phyloP scores from a whole-genome alignment of 176 grass and related monocot genomes.

The Poa pratensis region DNA sequence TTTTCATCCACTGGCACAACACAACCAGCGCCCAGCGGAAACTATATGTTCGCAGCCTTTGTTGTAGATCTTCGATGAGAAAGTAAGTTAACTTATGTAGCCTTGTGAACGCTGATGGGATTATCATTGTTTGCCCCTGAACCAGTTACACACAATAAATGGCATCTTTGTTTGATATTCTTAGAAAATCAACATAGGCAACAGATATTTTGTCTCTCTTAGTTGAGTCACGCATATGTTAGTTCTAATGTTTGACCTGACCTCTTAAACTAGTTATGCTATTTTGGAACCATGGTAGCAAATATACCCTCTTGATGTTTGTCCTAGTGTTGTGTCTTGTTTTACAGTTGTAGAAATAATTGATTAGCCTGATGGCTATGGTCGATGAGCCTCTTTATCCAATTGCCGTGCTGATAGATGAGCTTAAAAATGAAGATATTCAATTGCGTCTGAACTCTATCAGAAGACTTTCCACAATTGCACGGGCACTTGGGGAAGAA shows the following conservation, averaged over 20 bases:
- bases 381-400: conserved; percentile 89
- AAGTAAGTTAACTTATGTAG: background rate
- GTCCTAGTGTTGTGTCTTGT: conserved; percentile 15
- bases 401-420: conserved; percentile 90
- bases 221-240: background rate
- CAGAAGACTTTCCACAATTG: conserved; percentile 88
- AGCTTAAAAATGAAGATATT: conserved; percentile 97
- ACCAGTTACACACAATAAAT: background rate
- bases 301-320: background rate
- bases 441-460: conserved; percentile 92
- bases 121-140: background rate
- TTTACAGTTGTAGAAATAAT: conserved; percentile 33
- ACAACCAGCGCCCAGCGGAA: too few relatives aligned
- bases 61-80: background rate
- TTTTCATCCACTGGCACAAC: background rate
- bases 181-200: background rate
- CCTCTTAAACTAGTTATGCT: background rate
- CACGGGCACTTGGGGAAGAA: conserved; percentile 90
- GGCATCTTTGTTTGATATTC: conserved; percentile 14
- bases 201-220: background rate
- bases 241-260: background rate
- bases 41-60: background rate
- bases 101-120: background rate
- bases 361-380: conserved; percentile 65
- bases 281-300: background rate